phyloP scores from a whole-genome alignment of 306 rosid genomes.

The Prosopis cineraria region DNA sequence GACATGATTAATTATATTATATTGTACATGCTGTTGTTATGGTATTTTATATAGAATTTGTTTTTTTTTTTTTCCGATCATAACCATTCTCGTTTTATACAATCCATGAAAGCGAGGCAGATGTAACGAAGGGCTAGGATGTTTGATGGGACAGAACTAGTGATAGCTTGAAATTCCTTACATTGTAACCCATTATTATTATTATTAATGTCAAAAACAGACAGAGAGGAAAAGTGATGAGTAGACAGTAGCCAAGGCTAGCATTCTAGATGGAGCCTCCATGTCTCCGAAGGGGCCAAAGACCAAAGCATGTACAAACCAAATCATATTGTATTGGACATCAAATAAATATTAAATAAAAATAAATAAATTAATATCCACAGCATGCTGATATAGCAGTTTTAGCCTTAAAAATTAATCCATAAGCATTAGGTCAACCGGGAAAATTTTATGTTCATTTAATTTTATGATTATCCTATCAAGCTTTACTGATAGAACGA shows the following conservation, averaged over 20 bases:
- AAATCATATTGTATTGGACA: background rate
- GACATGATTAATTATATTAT: too few species aligned
- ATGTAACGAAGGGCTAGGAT: background rate
- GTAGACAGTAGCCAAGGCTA: conserved; percentile 39
- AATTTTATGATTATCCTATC: too few species aligned
- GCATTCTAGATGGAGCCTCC: conserved; percentile 45
- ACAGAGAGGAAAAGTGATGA: conserved; percentile 32
- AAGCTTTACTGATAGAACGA: too few species aligned
- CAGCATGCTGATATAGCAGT: background rate
- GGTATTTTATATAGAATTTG: too few species aligned
- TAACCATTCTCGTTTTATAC: too few species aligned
- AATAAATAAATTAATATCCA: background rate
- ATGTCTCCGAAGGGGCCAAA: conserved; percentile 22
- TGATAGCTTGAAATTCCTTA: too few species aligned
- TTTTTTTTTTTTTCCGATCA: too few species aligned
- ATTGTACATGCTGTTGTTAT: too few species aligned
- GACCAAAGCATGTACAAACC: conserved; percentile 14
- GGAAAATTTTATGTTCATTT: background rate
- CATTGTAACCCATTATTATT: too few species aligned
- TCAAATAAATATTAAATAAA: background rate
- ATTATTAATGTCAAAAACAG: background rate
- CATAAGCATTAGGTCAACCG: background rate
- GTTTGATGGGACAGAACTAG: background rate
- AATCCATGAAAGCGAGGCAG: too few species aligned
- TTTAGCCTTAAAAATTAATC: background rate